Conservation (phyloP, 805 yeast genomes). For the Candida anglica region DNA sequence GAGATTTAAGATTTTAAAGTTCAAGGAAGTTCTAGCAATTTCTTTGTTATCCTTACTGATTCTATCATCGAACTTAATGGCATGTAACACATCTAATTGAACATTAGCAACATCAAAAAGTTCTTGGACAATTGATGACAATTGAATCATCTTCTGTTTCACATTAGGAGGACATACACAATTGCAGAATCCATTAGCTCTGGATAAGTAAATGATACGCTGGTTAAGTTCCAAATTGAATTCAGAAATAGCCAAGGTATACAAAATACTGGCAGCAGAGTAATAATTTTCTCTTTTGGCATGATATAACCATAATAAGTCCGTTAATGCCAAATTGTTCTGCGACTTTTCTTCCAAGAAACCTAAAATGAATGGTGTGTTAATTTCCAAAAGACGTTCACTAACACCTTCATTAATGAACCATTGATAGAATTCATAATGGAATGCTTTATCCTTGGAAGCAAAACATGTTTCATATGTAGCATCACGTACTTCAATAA, state of each 20-base stretch:
- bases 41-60: constrained; percentile 45
- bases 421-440: constrained; percentile 91
- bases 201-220: constrained; percentile 81
- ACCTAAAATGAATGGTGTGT: constrained; percentile 75
- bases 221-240: constrained; percentile 64
- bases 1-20: constrained; percentile 62
- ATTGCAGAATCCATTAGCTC: constrained; percentile 91
- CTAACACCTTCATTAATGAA: constrained; percentile 72
- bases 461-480: constrained; percentile 73
- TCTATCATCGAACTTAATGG: constrained; percentile 51
- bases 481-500: constrained; percentile 59
- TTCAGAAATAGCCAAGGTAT: constrained; percentile 68
- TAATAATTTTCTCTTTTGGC: constrained; percentile 76
- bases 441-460: constrained; percentile 80
- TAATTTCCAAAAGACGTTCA: constrained; percentile 72
- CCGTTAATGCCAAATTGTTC: constrained; percentile 68
- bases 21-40: constrained; percentile 50
- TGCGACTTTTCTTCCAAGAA: constrained; percentile 68
- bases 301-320: constrained; percentile 83
- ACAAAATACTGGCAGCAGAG: constrained; percentile 77
- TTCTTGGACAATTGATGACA: constrained; percentile 69
- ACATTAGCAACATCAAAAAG: constrained; percentile 81
- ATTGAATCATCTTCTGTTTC: constrained; percentile 70
- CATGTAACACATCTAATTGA: constrained; percentile 61
- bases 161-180: constrained; percentile 74